Evolutionary conservation across 495 filamentous ascomycete genomes (phyloP), one percentile per base, ranked within the genome.

Genomic region (Evernia prunastri): DNA sequence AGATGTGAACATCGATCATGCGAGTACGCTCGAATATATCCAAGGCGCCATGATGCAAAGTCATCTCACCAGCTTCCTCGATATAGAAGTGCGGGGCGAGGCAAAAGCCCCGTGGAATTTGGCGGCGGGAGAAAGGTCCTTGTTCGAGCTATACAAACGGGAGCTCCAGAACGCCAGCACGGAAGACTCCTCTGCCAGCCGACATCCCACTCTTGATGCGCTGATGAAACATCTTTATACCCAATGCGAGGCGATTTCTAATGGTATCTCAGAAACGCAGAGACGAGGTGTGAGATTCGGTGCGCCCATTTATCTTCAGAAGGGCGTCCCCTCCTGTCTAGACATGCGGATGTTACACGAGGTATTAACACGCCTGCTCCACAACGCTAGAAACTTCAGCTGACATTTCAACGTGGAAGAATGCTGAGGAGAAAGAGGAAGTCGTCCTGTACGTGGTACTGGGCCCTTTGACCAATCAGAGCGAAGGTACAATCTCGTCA

Each of bases 201-300:
- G 77, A 45, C 64, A 78, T 25, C 84, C 84, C 11, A 79, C 79
- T 45, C 74, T 86, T 56, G 77, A 80, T 63, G 78, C 84, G 54
- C 63, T 87, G 61, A 79, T 77, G 0, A 76, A 72, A 45, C 75
- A 81, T 53, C 71, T 87, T 29, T 77, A 77, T 8, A 64, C 74
- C 5, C 84, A 85, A 65, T 86, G 81, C 63, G 75, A 80, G 9
- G 75, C 76, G 15, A 76, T 86, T 2, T 87, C 86, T 67, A 75
- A 72, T 13, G 78, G 82, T 59, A 86, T 86, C 63, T 82, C 84
- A 12, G 73, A 81, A 57, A 82, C 84, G 18, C 83, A 85, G 69
- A 79, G 79, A 57, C 74, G 84, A 57, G 80, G 81, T 31, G 79
- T 86, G 47, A 73, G 85, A 23, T 76, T 86, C 66, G 80, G 79